A percentile compares a stretch with the other conserved stretches of the same genome.
Evolutionary conservation across 495 filamentous ascomycete genomes (phyloP).

Genomic region (Poronia punctata): DNA sequence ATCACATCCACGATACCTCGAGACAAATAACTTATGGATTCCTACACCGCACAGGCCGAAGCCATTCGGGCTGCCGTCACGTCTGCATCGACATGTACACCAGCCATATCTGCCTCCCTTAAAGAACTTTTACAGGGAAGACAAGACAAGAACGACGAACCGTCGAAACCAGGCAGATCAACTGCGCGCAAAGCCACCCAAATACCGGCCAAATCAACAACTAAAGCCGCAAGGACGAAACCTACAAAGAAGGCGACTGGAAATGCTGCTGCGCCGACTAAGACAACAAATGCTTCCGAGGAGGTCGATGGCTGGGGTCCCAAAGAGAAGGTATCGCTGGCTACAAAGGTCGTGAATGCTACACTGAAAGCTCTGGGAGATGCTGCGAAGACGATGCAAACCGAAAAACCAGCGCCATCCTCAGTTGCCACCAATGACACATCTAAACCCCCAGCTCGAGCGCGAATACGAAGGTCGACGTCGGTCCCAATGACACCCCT

Average conservation of each 20-base stretch:
- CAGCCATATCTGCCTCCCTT: conserved; percentile 39
- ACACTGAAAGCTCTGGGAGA: conserved; percentile 68
- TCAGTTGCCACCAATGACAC: conserved; percentile 23
- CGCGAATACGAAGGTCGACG: conserved; percentile 35
- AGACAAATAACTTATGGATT: conserved; percentile 37
- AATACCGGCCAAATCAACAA: conserved; percentile 14
- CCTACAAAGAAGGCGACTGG: conserved; percentile 15
- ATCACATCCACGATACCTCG: conserved; percentile 9
- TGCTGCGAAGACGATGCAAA: conserved; percentile 58
- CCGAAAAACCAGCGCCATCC: too few species aligned
- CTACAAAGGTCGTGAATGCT: conserved; percentile 75
- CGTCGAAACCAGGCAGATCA: conserved; percentile 26
- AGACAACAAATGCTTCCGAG: conserved; percentile 20
- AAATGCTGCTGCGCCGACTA: conserved; percentile 12
- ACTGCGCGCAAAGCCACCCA: conserved; percentile 28
- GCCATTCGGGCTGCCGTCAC: conserved; percentile 45
- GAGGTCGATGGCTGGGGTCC: conserved; percentile 36
- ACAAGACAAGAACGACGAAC: conserved; percentile 21
- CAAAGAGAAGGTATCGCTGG: conserved; percentile 62
- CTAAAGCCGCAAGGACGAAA: conserved; percentile 10
- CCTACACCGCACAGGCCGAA: conserved; percentile 35
- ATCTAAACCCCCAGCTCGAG: conserved; percentile 30
- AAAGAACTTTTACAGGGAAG: conserved; percentile 40
- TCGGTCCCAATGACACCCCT: conserved; percentile 45
- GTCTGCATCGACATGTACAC: conserved; percentile 47